Evolutionary conservation across 108 stramenopile species (phyloP).

Genomic region (Stephanodiscus triporus): DNA sequence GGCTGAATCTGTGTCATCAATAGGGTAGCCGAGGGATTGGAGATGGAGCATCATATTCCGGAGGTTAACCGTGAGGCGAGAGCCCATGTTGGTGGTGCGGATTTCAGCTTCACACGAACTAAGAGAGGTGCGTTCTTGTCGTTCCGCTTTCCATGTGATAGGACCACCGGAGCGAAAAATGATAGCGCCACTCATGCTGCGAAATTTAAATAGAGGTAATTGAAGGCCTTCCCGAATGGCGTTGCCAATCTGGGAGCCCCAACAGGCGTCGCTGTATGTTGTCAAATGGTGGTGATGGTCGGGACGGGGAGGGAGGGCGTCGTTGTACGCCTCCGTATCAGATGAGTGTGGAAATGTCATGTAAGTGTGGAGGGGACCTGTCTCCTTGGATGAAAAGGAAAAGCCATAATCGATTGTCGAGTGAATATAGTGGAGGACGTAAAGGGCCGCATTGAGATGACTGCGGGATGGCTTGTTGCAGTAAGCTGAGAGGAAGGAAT

Average conservation of each 20-base stretch:
- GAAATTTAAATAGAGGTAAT: background rate
- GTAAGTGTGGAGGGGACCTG: too few relatives aligned
- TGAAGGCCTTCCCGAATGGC: background rate
- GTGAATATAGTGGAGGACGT: slow-evolving; percentile 23
- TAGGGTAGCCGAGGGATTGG: background rate
- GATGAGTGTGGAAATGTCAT: background rate
- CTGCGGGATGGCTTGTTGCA: background rate
- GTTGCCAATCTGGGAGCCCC: background rate
- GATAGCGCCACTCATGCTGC: background rate
- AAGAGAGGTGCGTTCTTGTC: background rate
- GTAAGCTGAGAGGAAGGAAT: slow-evolving; percentile 17
- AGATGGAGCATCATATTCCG: background rate
- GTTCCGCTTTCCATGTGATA: background rate
- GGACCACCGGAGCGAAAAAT: background rate
- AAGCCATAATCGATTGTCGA: slow-evolving; percentile 30
- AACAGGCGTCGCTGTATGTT: background rate
- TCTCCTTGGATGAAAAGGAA: background rate
- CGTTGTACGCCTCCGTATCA: background rate
- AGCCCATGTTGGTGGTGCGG: background rate
- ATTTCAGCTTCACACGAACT: background rate
- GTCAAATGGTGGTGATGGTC: background rate
- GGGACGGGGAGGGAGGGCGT: background rate
- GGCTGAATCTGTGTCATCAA: background rate
- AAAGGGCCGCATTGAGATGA: slow-evolving; percentile 17
- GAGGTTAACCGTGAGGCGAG: background rate